Percentiles rank a stretch among this genome's conserved stretches.
Conservation (phyloP, 2,329 filamentous ascomycete species). For the Teratosphaeria epicoccoides region DNA sequence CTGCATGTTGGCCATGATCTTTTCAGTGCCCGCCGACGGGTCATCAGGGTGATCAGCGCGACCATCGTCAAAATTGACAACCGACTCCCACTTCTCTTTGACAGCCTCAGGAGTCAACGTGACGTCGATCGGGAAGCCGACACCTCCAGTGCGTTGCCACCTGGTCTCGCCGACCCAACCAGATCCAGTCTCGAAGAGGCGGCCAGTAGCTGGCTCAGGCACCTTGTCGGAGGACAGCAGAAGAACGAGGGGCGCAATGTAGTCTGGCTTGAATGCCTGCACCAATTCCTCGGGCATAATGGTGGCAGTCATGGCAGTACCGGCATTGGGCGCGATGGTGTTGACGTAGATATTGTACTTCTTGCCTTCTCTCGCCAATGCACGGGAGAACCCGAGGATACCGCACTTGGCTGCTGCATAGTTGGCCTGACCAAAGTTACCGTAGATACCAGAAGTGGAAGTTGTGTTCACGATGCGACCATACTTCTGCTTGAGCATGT, state of each 20-base stretch:
- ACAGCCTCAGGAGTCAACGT: slow-evolving; percentile 78
- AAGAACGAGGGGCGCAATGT: slow-evolving; percentile 86
- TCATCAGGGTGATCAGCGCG: slow-evolving; percentile 79
- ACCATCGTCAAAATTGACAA: slow-evolving; percentile 78
- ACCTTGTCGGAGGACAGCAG: slow-evolving; percentile 80
- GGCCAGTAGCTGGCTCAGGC: slow-evolving; percentile 71
- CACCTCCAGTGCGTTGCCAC: slow-evolving; percentile 86
- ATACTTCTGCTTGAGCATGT: slow-evolving; percentile 97
- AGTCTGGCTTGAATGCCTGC: slow-evolving; percentile 98
- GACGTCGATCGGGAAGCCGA: slow-evolving; percentile 82
- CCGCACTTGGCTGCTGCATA: slow-evolving; percentile 64
- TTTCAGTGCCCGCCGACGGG: slow-evolving; percentile 64
- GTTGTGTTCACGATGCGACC: slow-evolving; percentile 95
- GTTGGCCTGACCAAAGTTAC: slow-evolving; percentile 98
- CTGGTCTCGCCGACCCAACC: slow-evolving; percentile 87
- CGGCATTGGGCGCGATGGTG: slow-evolving; percentile 94
- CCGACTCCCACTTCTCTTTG: slow-evolving; percentile 61
- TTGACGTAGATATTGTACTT: slow-evolving; percentile 99
- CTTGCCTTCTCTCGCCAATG: slow-evolving; percentile 80
- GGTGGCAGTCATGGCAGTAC: slow-evolving; percentile 86
- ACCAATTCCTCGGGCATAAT: slow-evolving; percentile 96
- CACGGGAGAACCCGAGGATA: slow-evolving; percentile 90
- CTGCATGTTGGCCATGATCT: slow-evolving; percentile 73
- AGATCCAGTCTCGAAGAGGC: slow-evolving; percentile 87
- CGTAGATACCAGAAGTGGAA: slow-evolving; percentile 93